A percentile compares a stretch with the other conserved stretches of the same genome.
Conservation (phyloP, 225 moss, liverwort and hornwort species). For the Bryoerythrophyllum caledonicum region DNA sequence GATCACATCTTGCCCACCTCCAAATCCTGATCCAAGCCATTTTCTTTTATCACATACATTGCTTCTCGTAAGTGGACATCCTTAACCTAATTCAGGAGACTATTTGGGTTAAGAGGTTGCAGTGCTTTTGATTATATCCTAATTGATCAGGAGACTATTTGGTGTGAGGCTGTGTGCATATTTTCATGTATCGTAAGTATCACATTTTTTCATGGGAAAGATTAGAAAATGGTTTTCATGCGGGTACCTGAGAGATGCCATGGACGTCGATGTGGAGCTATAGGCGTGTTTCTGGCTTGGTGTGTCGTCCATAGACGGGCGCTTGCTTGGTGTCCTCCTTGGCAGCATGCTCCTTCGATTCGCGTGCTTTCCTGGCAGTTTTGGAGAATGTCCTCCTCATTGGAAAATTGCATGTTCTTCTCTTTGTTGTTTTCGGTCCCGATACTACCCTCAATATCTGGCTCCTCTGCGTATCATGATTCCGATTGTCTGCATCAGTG, state of each 20-base stretch:
- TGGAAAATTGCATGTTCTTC: neutral
- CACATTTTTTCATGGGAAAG: neutral
- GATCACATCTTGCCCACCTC: too few species aligned
- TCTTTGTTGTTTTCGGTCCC: too few species aligned
- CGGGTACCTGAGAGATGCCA: conserved; percentile 52
- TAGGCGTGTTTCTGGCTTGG: conserved; percentile 27
- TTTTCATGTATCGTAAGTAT: neutral
- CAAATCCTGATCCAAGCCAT: too few species aligned
- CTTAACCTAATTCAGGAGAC: too few species aligned
- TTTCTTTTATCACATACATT: too few species aligned
- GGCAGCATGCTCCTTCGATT: neutral
- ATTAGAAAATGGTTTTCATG: neutral
- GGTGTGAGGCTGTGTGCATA: neutral
- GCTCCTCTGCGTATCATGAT: neutral
- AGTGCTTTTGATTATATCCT: too few species aligned
- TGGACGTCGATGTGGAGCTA: conserved; percentile 58
- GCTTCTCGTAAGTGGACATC: too few species aligned
- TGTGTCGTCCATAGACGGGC: conserved; percentile 15
- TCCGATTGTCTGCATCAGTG: neutral
- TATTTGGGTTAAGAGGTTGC: too few species aligned
- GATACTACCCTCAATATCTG: too few species aligned
- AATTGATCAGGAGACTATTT: too few species aligned
- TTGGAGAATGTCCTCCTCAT: neutral
- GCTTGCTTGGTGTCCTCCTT: conserved; percentile 19
- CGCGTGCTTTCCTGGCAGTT: neutral